phyloP scores from a whole-genome alignment of 371 early-diverging fungal species.

The Syncephalastrum sp. region DNA sequence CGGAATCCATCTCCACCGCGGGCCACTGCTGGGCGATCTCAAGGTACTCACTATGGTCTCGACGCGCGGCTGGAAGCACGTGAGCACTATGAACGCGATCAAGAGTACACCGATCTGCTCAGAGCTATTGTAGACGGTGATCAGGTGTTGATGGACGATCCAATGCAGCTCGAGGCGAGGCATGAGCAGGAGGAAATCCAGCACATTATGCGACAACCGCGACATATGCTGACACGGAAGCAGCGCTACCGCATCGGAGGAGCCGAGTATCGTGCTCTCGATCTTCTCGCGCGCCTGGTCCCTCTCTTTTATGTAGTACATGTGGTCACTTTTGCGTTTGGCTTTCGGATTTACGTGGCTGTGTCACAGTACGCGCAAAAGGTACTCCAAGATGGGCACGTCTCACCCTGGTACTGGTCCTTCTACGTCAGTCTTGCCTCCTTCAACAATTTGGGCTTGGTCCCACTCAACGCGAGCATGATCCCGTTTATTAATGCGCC shows the following conservation, averaged over 20 bases:
- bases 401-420: slow-evolving; percentile 38
- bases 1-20: no score
- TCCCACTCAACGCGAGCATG: slow-evolving; percentile 32
- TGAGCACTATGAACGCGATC: no score
- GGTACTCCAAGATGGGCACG: slow-evolving; percentile 16
- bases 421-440: slow-evolving; percentile 34
- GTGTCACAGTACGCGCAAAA: slow-evolving; percentile 28
- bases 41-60: no score
- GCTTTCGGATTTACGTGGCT: slow-evolving; percentile 33
- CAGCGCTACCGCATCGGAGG: slow-evolving; percentile 43
- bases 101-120: no score
- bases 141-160: no score
- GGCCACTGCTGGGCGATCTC: no score
- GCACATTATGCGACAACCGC: no score
- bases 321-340: slow-evolving; percentile 24
- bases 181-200: no score
- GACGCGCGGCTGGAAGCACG: no score
- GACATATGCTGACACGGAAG: slow-evolving; percentile 18
- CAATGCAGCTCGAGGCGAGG: no score
- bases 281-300: slow-evolving; percentile 30
- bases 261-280: slow-evolving; percentile 43
- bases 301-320: slow-evolving; percentile 29
- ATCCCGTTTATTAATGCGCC: slow-evolving; percentile 37
- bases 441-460: slow-evolving; percentile 41
- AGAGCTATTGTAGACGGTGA: no score